Conservation (phyloP, 257 asterid species). For the Solanum commersonii region DNA sequence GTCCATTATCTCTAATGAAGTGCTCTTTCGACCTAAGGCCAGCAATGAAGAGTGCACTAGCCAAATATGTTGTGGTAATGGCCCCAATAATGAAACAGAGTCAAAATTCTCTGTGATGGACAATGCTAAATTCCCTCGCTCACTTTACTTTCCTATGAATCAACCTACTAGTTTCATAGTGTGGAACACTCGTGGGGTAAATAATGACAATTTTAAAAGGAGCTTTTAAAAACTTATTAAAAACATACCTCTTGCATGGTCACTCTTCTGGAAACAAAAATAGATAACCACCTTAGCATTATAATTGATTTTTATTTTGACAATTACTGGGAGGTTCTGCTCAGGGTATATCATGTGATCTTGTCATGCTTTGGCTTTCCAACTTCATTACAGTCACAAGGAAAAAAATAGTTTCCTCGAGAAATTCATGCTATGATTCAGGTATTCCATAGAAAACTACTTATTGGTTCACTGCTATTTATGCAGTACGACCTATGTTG, state of each 20-base stretch:
- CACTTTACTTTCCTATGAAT: not conserved
- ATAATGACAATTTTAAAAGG: not conserved
- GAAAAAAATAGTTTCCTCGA: no score
- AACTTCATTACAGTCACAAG: no score
- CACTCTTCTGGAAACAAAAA: not conserved
- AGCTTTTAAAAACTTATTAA: no score
- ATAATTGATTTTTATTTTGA: no score
- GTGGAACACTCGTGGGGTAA: not conserved
- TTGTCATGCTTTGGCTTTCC: no score
- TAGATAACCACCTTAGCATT: not conserved
- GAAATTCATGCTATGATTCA: no score
- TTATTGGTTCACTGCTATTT: no score
- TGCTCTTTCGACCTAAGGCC: not conserved
- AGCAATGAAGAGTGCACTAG: not conserved
- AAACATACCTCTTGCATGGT: not conserved
- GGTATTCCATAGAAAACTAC: no score
- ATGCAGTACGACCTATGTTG: no score
- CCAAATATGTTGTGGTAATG: not conserved
- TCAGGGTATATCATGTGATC: no score
- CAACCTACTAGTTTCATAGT: not conserved
- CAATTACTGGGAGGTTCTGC: no score
- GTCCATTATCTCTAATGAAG: not conserved
- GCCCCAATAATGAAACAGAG: no score
- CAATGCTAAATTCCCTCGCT: not conserved
- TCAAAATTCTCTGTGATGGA: not conserved